phyloP scores from a whole-genome alignment of 257 asterid genomes.

The Penstemon eatonii region DNA sequence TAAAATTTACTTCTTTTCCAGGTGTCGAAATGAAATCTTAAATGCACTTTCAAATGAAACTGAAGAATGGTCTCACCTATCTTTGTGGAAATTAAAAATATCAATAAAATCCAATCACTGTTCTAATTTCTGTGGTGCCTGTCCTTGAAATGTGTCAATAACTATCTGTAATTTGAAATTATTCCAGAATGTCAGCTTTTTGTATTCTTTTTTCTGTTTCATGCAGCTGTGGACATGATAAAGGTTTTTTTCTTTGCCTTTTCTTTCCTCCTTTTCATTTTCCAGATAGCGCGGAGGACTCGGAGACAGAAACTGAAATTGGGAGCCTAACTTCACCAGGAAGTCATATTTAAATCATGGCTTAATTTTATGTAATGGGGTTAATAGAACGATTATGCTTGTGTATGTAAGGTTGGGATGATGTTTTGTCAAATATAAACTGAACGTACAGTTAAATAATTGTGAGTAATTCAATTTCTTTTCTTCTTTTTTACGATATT shows the following conservation, averaged over 20 bases:
- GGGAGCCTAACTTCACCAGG: constrained; percentile 1
- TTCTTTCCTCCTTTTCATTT: neutral
- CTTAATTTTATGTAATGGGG: neutral
- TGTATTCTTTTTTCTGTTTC: neutral
- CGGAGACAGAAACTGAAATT: constrained; percentile 38
- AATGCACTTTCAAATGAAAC: neutral
- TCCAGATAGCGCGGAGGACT: constrained; percentile 49
- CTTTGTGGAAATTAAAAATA: neutral
- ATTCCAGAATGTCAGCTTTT: neutral
- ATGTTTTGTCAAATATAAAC: neutral
- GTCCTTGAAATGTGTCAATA: neutral
- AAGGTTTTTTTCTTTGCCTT: neutral
- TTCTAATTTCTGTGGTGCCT: neutral
- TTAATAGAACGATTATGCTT: neutral
- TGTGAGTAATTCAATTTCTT: neutral
- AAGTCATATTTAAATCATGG: neutral
- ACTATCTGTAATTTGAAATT: neutral
- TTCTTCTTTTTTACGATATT: no score
- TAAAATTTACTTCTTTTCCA: neutral
- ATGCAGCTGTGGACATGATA: neutral
- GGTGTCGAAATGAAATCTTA: neutral
- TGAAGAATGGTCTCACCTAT: neutral
- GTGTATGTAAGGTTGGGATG: neutral
- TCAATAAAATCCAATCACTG: neutral
- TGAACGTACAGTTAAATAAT: neutral